Evolutionary conservation across 176 grass and related monocot species (phyloP), one percentile per base, ranked within the genome.

Genomic region (Poa pratensis): DNA sequence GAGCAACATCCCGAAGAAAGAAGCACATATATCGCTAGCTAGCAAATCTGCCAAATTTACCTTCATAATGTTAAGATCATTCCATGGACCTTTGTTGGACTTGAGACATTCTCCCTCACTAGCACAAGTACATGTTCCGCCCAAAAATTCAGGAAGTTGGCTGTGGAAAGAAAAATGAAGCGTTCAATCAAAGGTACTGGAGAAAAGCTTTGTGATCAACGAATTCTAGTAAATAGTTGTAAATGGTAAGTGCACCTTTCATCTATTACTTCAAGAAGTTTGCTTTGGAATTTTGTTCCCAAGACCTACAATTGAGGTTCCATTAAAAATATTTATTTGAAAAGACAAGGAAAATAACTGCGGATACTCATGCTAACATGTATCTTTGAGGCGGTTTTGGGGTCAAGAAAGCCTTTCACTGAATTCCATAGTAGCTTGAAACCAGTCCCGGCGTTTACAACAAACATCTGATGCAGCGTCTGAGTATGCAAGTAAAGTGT

Each of bases 381-480:
- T 85, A 98, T 98, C 78, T 98, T 98, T 57, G 93, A 89, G 43
- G 85, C 89, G 2, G 96, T 98, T 91, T 94, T 98, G 19, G 91
- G 93, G 81, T 98, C 96, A 49, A 98, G 96, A 85, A 98, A 98
- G 74, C 96, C 91, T 87, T 95, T 98, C 27, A 98, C 93, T 9
- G 96, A 89, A 86, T 89, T 98, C 96, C 96, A 98, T 53, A 98
- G 91, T 67, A 98, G 89, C 75, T 92, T 98, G 75, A 98, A 98
- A 58, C 96, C 96, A 81, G 64, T 84, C 49, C 96, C 96, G 42
- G 96, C 93, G 71, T 98, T 98, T 45, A 98, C 93, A 40, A 98
- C 91, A 71, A 94, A 98, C 96, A 98, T 94, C 87, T 98, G 93
- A 76, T 98, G 96, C 69, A 98, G 65, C 3, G 96, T 95, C 96